These are phyloP conservation scores for Capsella rubella DNA, from an alignment of 441 rosid species.

Conservation along the genomic window DNA sequence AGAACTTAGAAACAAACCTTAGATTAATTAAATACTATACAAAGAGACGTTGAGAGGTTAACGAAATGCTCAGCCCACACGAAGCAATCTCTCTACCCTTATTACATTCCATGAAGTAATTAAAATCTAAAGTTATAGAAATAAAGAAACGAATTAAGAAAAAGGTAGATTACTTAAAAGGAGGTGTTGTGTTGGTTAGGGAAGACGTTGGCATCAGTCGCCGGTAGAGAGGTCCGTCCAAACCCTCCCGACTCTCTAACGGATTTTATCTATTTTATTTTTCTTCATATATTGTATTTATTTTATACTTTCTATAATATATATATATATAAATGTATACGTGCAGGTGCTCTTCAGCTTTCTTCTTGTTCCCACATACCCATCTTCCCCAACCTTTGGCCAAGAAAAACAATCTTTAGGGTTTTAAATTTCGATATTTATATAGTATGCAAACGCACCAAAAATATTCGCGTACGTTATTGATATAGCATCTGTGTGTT, in stretches of 20 bases:
- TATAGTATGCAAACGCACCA: constrained; percentile 4
- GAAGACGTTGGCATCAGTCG: constrained; percentile 80
- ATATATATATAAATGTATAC: constrained; percentile 12
- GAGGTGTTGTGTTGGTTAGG: constrained; percentile 63
- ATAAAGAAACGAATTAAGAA: neutral
- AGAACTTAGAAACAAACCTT: constrained; percentile 67
- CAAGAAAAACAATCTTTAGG: constrained; percentile 26
- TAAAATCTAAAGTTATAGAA: neutral
- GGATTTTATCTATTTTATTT: constrained; percentile 43
- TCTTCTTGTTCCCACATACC: constrained; percentile 48
- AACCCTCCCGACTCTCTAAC: constrained; percentile 65
- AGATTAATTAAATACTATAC: constrained; percentile 9
- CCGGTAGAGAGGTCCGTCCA: constrained; percentile 60
- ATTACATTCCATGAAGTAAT: neutral
- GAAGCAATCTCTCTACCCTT: constrained; percentile 65
- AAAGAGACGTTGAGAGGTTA: constrained; percentile 86
- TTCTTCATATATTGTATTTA: neutral
- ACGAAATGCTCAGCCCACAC: constrained; percentile 61
- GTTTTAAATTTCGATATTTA: constrained; percentile 1
- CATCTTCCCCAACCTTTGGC: constrained; percentile 39
- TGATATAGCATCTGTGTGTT: constrained; percentile 8
- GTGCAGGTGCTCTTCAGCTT: constrained; percentile 43
- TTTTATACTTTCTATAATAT: constrained; percentile 2
- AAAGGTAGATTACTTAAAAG: constrained; percentile 56
- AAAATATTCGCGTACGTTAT: neutral